These are phyloP conservation scores for Aspergillus mulundensis DNA, from an alignment of 495 filamentous ascomycete species.

Conservation along the genomic window DNA sequence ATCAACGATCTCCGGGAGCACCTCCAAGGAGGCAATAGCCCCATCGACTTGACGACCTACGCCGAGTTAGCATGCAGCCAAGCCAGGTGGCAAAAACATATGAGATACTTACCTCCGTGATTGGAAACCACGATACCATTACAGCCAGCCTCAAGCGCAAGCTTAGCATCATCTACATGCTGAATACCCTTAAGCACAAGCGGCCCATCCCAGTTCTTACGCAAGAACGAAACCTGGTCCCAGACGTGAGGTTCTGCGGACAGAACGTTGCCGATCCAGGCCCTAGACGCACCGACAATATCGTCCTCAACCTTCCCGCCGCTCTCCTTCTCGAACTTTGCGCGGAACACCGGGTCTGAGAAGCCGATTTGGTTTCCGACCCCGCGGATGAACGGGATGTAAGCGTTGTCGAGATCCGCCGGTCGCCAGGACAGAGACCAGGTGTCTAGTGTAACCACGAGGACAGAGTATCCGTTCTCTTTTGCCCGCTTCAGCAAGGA, in stretches of 20 bases:
- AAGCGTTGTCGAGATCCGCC: conserved; percentile 60
- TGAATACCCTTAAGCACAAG: conserved; percentile 50
- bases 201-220: conserved; percentile 57
- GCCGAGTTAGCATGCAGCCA: background rate
- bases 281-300: conserved; percentile 35
- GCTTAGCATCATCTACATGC: conserved; percentile 47
- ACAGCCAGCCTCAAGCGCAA: conserved; percentile 44
- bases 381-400: conserved; percentile 46
- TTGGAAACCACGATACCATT: conserved; percentile 54
- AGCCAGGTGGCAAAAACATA: background rate
- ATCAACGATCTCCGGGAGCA: conserved; percentile 60
- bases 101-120: conserved; percentile 42
- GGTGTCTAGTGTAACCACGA: conserved; percentile 44
- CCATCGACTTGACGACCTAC: conserved; percentile 63
- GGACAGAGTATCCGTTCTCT: conserved; percentile 41
- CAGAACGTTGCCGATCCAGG: conserved; percentile 50
- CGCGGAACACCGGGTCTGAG: conserved; percentile 60
- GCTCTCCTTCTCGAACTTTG: conserved; percentile 45
- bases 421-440: conserved; percentile 53
- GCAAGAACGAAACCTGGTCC: conserved; percentile 54
- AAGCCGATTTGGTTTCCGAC: conserved; percentile 43
- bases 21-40: conserved; percentile 59
- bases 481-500: conserved; percentile 61
- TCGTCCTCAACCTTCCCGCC: conserved; percentile 48
- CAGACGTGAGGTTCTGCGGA: conserved; percentile 51